Base-by-base conservation (phyloP, 768 basidiomycete species). In the Cubamyces lactineus region DNA sequence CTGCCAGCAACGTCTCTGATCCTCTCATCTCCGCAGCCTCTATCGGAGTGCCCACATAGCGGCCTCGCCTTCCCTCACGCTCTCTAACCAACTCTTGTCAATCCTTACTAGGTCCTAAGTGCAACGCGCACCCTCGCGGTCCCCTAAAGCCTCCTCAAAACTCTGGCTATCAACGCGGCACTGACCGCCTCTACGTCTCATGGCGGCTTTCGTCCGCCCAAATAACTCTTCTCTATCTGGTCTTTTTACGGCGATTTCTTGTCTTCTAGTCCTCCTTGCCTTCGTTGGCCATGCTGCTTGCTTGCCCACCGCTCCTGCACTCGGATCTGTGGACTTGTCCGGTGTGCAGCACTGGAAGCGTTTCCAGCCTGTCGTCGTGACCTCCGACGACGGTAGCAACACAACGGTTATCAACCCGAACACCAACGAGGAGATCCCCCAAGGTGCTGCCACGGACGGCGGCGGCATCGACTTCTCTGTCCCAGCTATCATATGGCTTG, bases 381-480 rank as follows among this genome's bases (percentile, higher is more conserved):
- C 59, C 16, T 65, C 59, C 48, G 61, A 61, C 13, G 58, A 65
- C 46, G 85, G 85, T 15, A 75, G 72, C 23, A 75, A 74, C 2
- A 47, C 72, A 54, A 58, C 58, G 24, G 79, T 86, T 17, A 76
- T 83, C 64, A 77, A 84, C 64, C 72, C 83, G 6, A 30, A 47
- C 24, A 82, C 84, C 0, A 72, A 73, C n/a, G 66, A 74, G 51
- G 59, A 71, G 24, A 77, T 87, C 9, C 74, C 79, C 5, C 88
- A 89, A 70, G 83, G 82, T 0, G 58, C 75, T 5, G 87, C 82
- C 2, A 77, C 84, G 2, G 88, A 89, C 67, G 88, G 86, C 8
- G 76, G 81, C 30, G 87, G 88, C 6, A 72, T 74, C 8, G 77
- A 72, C 38, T 83, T 83, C 65, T 61, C 68, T 17, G 59, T 74